Evolutionary conservation across 2,329 filamentous ascomycete genomes (phyloP), one percentile per base, ranked within the genome.

Genomic region (Colletotrichum sp.): DNA sequence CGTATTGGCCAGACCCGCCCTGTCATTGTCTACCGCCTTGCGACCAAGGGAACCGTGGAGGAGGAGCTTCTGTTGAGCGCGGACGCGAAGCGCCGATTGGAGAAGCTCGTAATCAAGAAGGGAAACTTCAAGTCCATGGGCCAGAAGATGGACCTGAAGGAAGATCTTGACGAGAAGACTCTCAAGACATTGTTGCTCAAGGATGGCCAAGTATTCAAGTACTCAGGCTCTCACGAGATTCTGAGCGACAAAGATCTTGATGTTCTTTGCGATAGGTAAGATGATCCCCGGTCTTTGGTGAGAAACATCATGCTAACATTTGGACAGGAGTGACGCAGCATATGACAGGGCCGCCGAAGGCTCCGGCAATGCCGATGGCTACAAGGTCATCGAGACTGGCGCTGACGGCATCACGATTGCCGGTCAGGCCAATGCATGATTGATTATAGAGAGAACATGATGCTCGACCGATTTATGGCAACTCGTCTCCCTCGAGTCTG

Each of bases 71-170:
- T 99, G 0, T 91, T 96, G 80, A 96, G 95, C 39, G 97, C 97
- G 0, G 96, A 98, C 80, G 95, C 95, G 2, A 99, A 99, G 85
- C 93, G 97, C 0, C 91, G 96, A 2, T 89, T 99, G 0, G 97
- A 99, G 83, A 98, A 98, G 82, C 89, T 99, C 0, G 95, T 99
- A 8, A 99, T 99, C 81, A 95, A 96, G 77, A 99, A 99, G 83
- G 96, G 96, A 3, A 93, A 94, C 7, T 96, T 98, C 84, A 92
- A 90, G 78, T 93, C 90, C 13, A 92, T 96, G 85, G 89, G 88
- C 0, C 90, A 94, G 80, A 92, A 92, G 79, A 88, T 91, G 79
- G 87, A 85, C 67, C 87, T 82, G 74, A 86, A 87, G 69, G 91
- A 89, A 75, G 86, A 87, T 57, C 84, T 95, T 2, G 90, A 93